Percentiles rank a stretch among this genome's conserved stretches.
Evolutionary conservation across 495 filamentous ascomycete genomes (phyloP).

Genomic region (Penicillium simplicissimum): DNA sequence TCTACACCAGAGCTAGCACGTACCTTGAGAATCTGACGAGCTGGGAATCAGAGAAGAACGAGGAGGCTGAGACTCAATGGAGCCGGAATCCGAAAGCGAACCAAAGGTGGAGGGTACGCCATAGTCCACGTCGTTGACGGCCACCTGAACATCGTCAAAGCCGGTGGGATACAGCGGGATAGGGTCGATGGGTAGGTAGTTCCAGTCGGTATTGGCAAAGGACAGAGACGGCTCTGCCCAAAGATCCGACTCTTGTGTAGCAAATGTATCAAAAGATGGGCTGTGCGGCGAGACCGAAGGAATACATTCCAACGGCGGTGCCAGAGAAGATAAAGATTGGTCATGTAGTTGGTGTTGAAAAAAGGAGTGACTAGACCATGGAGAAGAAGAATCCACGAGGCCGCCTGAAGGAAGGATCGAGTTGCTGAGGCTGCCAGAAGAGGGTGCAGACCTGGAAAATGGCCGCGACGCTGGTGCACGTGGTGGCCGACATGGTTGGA

Average conservation of each 20-base stretch:
- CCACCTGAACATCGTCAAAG: slow-evolving; percentile 19
- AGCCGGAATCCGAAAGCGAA: slow-evolving; percentile 31
- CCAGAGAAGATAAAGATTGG: slow-evolving; percentile 19
- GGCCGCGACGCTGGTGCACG: slow-evolving; percentile 25
- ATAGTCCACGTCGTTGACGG: slow-evolving; percentile 19
- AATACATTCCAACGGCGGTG: slow-evolving; percentile 18
- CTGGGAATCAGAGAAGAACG: slow-evolving; percentile 19
- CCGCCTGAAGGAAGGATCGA: slow-evolving; percentile 18
- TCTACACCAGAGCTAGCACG: not conserved
- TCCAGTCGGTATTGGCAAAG: slow-evolving; percentile 30
- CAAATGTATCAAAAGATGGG: slow-evolving; percentile 25
- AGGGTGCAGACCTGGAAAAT: slow-evolving; percentile 15
- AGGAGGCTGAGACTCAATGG: slow-evolving; percentile 15
- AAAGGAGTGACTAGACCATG: slow-evolving; percentile 18
- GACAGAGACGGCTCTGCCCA: slow-evolving; percentile 31
- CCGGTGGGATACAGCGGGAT: slow-evolving; percentile 11
- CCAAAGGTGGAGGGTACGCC: slow-evolving; percentile 22
- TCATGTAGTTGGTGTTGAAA: slow-evolving; percentile 11
- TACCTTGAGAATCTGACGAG: slow-evolving; percentile 29
- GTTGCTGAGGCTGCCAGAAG: slow-evolving; percentile 26
- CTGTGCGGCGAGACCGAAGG: slow-evolving; percentile 18
- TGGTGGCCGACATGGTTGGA: slow-evolving; percentile 30
- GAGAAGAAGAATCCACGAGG: slow-evolving; percentile 18
- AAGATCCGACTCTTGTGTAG: slow-evolving; percentile 24
- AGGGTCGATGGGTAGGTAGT: slow-evolving; percentile 22